phyloP scores from a whole-genome alignment of 257 asterid genomes.

The Solanum paucissectum region DNA sequence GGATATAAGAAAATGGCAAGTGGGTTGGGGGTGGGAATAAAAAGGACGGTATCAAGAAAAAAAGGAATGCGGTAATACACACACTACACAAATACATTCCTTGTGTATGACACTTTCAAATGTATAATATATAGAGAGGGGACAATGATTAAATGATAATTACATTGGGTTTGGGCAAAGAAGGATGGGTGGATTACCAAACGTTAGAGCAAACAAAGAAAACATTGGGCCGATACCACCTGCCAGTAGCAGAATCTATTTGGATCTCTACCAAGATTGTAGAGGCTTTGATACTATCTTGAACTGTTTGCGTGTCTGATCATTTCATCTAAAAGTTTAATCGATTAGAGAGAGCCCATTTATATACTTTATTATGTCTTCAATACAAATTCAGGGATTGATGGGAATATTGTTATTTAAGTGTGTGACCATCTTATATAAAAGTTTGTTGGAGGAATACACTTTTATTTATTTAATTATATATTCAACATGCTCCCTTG shows the following conservation, averaged over 20 bases:
- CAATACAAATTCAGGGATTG: not conserved
- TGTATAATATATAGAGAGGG: not conserved
- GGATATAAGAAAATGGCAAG: not conserved
- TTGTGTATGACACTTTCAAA: not conserved
- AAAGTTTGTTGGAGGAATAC: not conserved
- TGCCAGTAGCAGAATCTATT: not conserved
- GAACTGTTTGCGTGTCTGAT: not conserved
- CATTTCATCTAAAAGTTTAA: not conserved
- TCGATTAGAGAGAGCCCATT: not conserved
- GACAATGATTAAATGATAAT: not conserved
- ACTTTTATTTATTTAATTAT: not conserved
- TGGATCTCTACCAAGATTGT: not conserved
- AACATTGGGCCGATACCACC: not conserved
- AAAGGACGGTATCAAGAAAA: conserved; percentile 39
- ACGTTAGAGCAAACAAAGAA: not conserved
- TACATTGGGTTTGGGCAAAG: not conserved
- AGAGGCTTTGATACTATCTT: not conserved
- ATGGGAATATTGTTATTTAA: not conserved
- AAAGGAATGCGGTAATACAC: conserved; percentile 23
- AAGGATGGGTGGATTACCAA: not conserved
- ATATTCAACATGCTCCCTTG: not conserved
- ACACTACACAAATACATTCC: not conserved
- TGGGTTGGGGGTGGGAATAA: conserved; percentile 4
- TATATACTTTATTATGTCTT: not conserved
- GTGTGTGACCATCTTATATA: not conserved